These are phyloP conservation scores for Colletotrichum costaricense DNA, from an alignment of 2,329 filamentous ascomycete genomes.

Conservation along the genomic window DNA sequence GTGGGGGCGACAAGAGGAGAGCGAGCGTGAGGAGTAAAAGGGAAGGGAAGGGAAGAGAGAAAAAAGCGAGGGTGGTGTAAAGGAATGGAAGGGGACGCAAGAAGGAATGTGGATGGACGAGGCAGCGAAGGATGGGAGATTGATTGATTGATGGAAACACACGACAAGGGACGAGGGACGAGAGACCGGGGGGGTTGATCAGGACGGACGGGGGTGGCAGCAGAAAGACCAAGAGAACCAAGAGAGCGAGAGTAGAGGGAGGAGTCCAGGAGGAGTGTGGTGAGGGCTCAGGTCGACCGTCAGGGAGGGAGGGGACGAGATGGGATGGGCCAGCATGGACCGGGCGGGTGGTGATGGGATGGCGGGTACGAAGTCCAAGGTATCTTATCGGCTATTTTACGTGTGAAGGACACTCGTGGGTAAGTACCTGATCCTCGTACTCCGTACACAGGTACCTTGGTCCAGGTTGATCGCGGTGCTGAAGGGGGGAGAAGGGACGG, in stretches of 20 bases:
- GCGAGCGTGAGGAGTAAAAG: conserved; percentile 34
- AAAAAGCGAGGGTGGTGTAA: conserved; percentile 36
- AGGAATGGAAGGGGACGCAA: conserved; percentile 37
- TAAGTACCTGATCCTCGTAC: not conserved
- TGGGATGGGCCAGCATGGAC: conserved; percentile 23
- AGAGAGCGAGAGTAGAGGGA: not conserved
- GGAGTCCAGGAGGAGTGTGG: not conserved
- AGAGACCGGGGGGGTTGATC: conserved; percentile 2
- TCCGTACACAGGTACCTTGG: not conserved
- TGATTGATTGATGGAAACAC: conserved; percentile 39
- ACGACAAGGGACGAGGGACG: conserved; percentile 33
- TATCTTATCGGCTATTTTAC: not conserved
- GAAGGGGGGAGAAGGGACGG: not conserved
- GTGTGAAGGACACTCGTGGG: not conserved
- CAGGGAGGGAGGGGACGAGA: conserved; percentile 3
- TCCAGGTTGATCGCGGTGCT: not conserved
- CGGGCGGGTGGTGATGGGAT: conserved; percentile 16
- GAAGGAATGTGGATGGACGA: conserved; percentile 38
- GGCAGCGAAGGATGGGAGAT: conserved; percentile 36
- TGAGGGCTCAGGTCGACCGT: not conserved
- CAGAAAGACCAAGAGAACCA: conserved; percentile 4
- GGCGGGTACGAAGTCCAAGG: not conserved
- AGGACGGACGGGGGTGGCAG: conserved; percentile 24
- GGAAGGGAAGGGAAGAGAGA: conserved; percentile 18
- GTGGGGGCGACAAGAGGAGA: conserved; percentile 31